These are phyloP conservation scores for Agapanthus africanus DNA, from an alignment of 106 monocot species.

Conservation along the genomic window DNA sequence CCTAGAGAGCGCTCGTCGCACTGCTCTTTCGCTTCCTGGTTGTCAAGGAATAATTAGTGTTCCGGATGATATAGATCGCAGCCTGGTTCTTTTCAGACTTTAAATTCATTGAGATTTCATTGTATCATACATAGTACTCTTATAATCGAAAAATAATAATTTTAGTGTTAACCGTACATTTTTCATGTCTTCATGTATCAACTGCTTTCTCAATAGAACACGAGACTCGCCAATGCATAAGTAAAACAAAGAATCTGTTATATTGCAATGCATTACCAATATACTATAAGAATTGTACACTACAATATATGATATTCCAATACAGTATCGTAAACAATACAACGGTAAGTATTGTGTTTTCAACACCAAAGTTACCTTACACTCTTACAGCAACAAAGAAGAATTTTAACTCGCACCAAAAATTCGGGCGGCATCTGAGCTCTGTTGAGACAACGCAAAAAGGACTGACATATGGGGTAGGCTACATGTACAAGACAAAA, in stretches of 20 bases:
- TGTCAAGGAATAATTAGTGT: not conserved
- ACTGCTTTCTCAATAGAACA: too few species aligned
- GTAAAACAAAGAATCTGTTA: too few species aligned
- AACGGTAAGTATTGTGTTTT: not conserved
- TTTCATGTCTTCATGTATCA: too few species aligned
- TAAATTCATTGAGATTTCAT: not conserved
- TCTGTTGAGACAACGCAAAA: not conserved
- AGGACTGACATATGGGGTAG: not conserved
- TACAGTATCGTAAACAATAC: not conserved
- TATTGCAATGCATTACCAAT: too few species aligned
- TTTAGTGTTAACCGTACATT: too few species aligned
- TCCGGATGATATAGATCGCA: slow-evolving; percentile 16
- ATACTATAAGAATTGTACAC: not conserved
- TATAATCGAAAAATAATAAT: too few species aligned
- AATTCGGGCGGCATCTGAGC: too few species aligned
- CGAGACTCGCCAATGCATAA: too few species aligned
- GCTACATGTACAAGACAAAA: not conserved
- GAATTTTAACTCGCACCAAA: not conserved
- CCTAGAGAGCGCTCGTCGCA: slow-evolving; percentile 10
- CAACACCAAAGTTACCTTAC: not conserved
- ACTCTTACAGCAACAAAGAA: not conserved
- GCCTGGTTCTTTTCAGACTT: slow-evolving; percentile 16
- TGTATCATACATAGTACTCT: too few species aligned
- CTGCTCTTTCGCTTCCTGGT: slow-evolving; percentile 13
- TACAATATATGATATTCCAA: not conserved